Base-by-base conservation (phyloP, 192 early-diverging fungal genomes). In the Spinellus fusiger region DNA sequence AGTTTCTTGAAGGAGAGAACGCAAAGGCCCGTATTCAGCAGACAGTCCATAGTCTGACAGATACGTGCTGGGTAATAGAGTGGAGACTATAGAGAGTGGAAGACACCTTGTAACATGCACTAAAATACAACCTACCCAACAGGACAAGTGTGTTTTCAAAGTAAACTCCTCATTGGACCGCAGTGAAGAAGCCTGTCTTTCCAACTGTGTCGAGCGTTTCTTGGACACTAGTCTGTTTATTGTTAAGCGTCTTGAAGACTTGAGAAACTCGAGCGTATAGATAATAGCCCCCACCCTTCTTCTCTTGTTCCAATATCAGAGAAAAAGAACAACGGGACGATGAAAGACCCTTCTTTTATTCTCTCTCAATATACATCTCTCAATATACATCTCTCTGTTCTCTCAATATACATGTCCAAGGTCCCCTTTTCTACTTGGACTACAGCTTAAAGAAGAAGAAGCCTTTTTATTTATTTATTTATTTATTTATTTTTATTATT, bases 141-240 rank as follows among this genome's bases (percentile, higher is more conserved):
- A 69, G 67, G 70, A 73, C 44, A 73, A 73, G 40, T 73, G 70
- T 8, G 59, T 73, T 35, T 54, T 37, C 70, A 73, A 73, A 49
- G 65, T 73, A 16, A 63, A 62, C 57, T 82, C 80, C 72, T 70
- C 73, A 29, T 70, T 83, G 23, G 77, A 79, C 49, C 67, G 65
- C 37, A 74, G 64, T 20, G 83, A 85, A 51, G 68, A 73, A 35
- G 51, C 70, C 31, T 88, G 86, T 63, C 65, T 88, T 59, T 70
- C 81, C 25, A 86, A 88, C 82, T 88, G 86, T 64, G 86, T 88
- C 16, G 78, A 75, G 18, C 78, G 86, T 49, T 88, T 88, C 62
- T 65, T 88, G 26, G 86, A 88, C 62, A 76, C 77, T 60, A 79
- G 77, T 54, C 56, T 80, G 33, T 73, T 81, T 59, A 75, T 86